phyloP scores from a whole-genome alignment of 139 green algal genomes.

The Pleodorina starrii region DNA sequence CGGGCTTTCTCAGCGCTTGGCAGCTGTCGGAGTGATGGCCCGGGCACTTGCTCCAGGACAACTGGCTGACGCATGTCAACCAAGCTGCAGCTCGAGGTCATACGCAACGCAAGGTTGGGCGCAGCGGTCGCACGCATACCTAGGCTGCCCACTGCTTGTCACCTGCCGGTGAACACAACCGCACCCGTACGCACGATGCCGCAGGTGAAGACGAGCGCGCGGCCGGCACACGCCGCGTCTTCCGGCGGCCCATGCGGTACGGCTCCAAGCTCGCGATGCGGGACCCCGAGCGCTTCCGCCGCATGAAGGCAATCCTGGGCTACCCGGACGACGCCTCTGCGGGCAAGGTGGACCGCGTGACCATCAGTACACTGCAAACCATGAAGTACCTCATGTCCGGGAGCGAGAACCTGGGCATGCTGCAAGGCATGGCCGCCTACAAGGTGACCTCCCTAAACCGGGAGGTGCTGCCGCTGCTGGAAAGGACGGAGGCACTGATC shows the following conservation, averaged over 20 bases:
- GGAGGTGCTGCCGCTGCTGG: slow-evolving; percentile 28
- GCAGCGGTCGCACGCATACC: no score
- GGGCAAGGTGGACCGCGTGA: not conserved
- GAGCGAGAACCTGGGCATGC: not conserved
- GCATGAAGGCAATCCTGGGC: slow-evolving; percentile 53
- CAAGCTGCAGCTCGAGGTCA: not conserved
- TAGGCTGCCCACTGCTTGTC: no score
- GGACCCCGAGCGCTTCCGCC: slow-evolving; percentile 48
- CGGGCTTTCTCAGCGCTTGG: no score
- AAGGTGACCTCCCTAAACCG: slow-evolving; percentile 46
- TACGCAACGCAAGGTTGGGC: slow-evolving; percentile 13
- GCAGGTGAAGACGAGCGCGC: no score
- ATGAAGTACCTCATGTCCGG: slow-evolving; percentile 31
- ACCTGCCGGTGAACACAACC: no score
- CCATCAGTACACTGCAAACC: slow-evolving; percentile 34
- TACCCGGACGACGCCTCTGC: slow-evolving; percentile 23
- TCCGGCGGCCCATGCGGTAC: slow-evolving; percentile 22
- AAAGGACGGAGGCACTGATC: not conserved
- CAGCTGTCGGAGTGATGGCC: no score
- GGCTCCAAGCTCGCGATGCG: slow-evolving; percentile 35
- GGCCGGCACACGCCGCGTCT: not conserved
- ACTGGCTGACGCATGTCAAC: not conserved
- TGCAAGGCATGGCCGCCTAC: slow-evolving; percentile 16
- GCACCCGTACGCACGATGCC: no score
- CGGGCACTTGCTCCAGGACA: not conserved